Evolutionary conservation across 345 rosid genomes (phyloP).

Genomic region (Lagerstroemia speciosa): DNA sequence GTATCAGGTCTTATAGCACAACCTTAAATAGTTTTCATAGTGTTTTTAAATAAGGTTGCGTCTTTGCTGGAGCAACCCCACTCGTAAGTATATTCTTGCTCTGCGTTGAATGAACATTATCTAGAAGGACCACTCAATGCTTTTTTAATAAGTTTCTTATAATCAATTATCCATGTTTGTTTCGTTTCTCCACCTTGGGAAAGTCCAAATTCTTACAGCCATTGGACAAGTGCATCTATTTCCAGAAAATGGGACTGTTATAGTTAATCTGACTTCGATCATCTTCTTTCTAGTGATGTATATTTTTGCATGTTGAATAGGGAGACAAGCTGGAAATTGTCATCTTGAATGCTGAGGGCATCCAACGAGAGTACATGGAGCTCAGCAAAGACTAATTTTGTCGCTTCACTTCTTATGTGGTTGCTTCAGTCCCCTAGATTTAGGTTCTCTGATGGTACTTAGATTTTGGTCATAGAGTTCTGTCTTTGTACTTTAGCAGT

Average conservation of each 20-base stretch:
- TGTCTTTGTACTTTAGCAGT: neutral
- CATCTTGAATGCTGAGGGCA: slow-evolving; percentile 57
- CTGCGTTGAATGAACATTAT: neutral
- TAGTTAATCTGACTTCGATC: neutral
- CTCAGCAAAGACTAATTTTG: slow-evolving; percentile 62
- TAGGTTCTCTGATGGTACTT: neutral
- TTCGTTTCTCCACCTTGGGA: neutral
- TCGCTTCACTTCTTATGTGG: too few species aligned
- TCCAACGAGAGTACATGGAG: slow-evolving; percentile 62
- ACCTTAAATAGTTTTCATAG: too few species aligned
- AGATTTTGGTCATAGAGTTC: neutral
- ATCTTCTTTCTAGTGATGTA: neutral
- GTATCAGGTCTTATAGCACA: neutral
- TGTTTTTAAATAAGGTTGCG: too few species aligned
- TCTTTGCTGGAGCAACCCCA: neutral
- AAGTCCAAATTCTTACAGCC: neutral
- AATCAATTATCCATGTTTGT: neutral
- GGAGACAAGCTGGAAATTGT: slow-evolving; percentile 88
- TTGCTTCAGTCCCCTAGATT: neutral
- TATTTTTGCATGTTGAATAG: slow-evolving; percentile 19
- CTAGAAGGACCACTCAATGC: neutral
- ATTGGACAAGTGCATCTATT: neutral
- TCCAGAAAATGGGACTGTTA: neutral
- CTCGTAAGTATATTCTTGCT: neutral
- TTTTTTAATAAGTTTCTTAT: neutral